These are phyloP conservation scores for Gelatoporia subvermispora DNA, from an alignment of 768 basidiomycete genomes.

Conservation along the genomic window DNA sequence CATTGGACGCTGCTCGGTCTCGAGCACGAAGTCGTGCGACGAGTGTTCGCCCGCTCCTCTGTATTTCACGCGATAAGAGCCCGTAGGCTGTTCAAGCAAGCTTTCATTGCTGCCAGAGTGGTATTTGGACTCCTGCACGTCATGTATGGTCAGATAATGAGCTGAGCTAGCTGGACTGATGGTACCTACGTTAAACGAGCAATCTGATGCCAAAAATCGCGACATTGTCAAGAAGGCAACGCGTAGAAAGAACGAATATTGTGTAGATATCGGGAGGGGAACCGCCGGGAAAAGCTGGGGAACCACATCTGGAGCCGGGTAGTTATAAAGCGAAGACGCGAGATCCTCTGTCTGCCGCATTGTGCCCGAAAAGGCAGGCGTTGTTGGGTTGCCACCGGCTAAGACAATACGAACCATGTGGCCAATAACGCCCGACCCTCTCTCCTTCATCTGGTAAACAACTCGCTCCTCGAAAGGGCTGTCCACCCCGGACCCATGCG, in stretches of 20 bases:
- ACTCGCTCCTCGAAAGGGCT: too few species aligned
- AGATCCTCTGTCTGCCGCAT: not conserved
- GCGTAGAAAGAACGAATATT: not conserved
- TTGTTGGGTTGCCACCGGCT: not conserved
- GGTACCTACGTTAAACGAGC: constrained; percentile 4
- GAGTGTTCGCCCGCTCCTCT: constrained; percentile 40
- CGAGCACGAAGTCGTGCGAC: constrained; percentile 59
- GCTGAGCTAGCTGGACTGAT: not conserved
- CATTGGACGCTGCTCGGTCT: constrained; percentile 45
- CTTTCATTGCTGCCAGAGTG: constrained; percentile 20
- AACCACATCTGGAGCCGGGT: not conserved
- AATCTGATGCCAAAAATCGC: not conserved
- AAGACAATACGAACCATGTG: not conserved
- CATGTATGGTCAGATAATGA: not conserved
- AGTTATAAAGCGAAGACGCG: not conserved
- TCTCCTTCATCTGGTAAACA: too few species aligned
- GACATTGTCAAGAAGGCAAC: not conserved
- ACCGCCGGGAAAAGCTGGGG: not conserved
- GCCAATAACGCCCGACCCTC: too few species aligned
- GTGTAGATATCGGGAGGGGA: not conserved
- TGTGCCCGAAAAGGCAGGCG: not conserved
- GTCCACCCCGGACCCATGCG: too few species aligned
- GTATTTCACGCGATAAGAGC: constrained; percentile 65
- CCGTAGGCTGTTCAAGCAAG: constrained; percentile 30
- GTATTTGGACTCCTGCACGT: constrained; percentile 15